Conservation (phyloP, 345 rosid species). For the Hibiscus tridactylites region DNA sequence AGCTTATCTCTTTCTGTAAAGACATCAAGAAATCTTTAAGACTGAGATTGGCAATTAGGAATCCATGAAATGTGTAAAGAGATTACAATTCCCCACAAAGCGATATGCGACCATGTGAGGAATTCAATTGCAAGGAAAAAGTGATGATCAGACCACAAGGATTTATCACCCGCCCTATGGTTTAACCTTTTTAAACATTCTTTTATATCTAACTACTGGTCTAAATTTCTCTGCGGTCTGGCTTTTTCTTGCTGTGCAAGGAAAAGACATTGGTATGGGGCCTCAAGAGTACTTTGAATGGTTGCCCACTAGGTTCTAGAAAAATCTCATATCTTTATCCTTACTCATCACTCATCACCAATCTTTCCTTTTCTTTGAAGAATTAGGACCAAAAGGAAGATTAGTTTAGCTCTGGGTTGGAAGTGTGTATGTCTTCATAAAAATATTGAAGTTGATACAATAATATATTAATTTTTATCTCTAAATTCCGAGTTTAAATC, state of each 20-base stretch:
- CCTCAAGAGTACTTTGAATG: not conserved
- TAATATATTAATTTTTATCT: too few relatives aligned
- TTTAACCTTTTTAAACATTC: not conserved
- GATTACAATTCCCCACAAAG: slow-evolving; percentile 2
- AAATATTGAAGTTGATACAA: too few relatives aligned
- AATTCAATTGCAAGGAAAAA: not conserved
- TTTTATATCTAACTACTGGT: not conserved
- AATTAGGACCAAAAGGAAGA: not conserved
- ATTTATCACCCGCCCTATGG: not conserved
- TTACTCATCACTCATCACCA: not conserved
- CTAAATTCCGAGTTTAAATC: too few relatives aligned
- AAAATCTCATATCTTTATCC: not conserved
- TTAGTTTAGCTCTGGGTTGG: not conserved
- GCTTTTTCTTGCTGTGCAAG: not conserved
- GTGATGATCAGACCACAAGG: not conserved
- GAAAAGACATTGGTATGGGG: not conserved
- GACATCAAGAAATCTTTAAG: not conserved
- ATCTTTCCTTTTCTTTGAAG: not conserved
- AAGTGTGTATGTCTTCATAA: too few relatives aligned
- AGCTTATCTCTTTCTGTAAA: not conserved
- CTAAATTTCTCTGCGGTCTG: not conserved
- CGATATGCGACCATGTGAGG: not conserved
- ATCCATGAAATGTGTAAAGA: not conserved
- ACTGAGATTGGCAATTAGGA: not conserved
- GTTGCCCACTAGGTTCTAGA: too few relatives aligned